phyloP scores from a whole-genome alignment of 768 basidiomycete genomes.

The Gelatoporia subvermispora region DNA sequence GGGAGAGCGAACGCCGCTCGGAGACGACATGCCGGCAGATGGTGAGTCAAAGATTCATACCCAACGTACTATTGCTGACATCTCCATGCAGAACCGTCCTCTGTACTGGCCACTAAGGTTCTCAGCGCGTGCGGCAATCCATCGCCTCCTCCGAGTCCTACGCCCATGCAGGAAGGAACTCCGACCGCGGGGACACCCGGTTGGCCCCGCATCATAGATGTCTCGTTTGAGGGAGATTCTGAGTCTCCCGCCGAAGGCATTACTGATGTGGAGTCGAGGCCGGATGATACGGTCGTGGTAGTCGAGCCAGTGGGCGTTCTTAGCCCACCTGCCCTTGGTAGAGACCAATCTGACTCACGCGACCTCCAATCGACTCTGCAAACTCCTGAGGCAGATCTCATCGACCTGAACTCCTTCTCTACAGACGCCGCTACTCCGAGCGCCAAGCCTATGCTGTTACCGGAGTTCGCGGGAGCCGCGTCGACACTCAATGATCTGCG shows the following conservation, averaged over 20 bases:
- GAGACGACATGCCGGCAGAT: conserved; percentile 28
- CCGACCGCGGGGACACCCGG: not conserved
- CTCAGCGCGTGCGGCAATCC: conserved; percentile 72
- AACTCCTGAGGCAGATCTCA: conserved; percentile 23
- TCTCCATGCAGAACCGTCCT: conserved; percentile 51
- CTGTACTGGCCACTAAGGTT: conserved; percentile 59
- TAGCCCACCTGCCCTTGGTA: too few relatives aligned
- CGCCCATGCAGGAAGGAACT: not conserved
- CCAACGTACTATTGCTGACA: not conserved
- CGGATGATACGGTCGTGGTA: too few relatives aligned
- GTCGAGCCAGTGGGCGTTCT: too few relatives aligned
- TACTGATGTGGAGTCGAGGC: not conserved
- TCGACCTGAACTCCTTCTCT: conserved; percentile 41
- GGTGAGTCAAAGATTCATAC: conserved; percentile 24
- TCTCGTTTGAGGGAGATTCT: not conserved
- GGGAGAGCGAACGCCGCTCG: conserved; percentile 14
- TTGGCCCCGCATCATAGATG: not conserved
- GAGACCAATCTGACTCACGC: too few relatives aligned
- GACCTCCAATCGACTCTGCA: not conserved
- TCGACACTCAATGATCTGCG: not conserved
- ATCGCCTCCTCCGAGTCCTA: conserved; percentile 52
- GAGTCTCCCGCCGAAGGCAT: not conserved
- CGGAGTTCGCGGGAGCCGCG: not conserved
- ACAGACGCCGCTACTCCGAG: conserved; percentile 17
- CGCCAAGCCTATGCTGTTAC: conserved; percentile 1